Evolutionary conservation across 108 stramenopile species (phyloP).

Genomic region (Phaeodactylum tricornutum): DNA sequence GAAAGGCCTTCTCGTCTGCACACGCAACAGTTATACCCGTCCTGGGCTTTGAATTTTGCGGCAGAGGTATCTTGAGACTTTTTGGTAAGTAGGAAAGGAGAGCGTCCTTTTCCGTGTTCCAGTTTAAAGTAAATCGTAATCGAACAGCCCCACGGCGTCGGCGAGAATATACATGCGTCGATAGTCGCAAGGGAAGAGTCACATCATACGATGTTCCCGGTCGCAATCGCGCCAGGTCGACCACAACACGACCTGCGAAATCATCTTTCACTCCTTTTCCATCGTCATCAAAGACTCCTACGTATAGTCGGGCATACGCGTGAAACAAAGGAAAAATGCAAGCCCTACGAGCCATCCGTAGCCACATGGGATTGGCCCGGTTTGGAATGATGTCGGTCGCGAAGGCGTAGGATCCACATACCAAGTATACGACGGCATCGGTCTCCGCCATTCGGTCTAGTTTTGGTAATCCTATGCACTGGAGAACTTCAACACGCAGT

Average conservation of each 20-base stretch:
- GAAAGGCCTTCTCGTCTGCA: slow-evolving; percentile 47
- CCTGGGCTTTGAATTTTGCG: slow-evolving; percentile 7
- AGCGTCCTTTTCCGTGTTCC: slow-evolving; percentile 39
- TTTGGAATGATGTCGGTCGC: slow-evolving; percentile 55
- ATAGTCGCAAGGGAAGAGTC: slow-evolving; percentile 42
- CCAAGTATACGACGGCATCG: slow-evolving; percentile 59
- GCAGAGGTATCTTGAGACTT: slow-evolving; percentile 4
- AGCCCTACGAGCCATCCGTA: slow-evolving; percentile 39
- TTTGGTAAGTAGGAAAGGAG: slow-evolving; percentile 53
- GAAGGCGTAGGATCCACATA: slow-evolving; percentile 64
- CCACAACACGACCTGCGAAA: slow-evolving; percentile 55
- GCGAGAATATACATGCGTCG: slow-evolving; percentile 40
- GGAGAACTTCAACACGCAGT: slow-evolving; percentile 46
- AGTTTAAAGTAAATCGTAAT: slow-evolving; percentile 49
- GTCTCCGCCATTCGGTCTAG: slow-evolving; percentile 42
- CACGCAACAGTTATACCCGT: slow-evolving; percentile 33
- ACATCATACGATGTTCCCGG: slow-evolving; percentile 55
- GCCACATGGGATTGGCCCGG: slow-evolving; percentile 44
- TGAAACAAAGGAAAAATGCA: slow-evolving; percentile 63
- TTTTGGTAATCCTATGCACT: slow-evolving; percentile 50
- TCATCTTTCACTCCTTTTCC: slow-evolving; percentile 43
- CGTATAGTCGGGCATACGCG: slow-evolving; percentile 45
- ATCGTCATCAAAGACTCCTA: slow-evolving; percentile 69
- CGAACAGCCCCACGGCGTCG: slow-evolving; percentile 46
- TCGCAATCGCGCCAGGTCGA: slow-evolving; percentile 41